phyloP scores from a whole-genome alignment of 257 asterid genomes.

The Lithospermum erythrorhizon region DNA sequence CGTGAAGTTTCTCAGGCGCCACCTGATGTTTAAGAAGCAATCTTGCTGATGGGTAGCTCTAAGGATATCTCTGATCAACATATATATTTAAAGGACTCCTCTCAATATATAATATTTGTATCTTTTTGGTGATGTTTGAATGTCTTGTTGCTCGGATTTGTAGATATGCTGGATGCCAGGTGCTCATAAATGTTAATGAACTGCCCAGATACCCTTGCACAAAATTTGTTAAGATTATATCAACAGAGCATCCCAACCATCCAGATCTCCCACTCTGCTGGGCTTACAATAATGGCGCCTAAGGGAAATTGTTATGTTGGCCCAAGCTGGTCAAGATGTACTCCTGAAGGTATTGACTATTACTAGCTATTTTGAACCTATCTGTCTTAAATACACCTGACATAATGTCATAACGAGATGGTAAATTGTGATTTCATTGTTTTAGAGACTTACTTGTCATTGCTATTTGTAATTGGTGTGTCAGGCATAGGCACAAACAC shows the following conservation, averaged over 20 bases:
- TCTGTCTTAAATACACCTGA: no score
- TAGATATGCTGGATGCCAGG: constrained; percentile 45
- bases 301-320: constrained; percentile 88
- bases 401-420: no score
- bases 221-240: constrained; percentile 81
- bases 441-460: no score
- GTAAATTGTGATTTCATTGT: no score
- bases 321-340: constrained; percentile 77
- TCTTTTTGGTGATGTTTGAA: no score
- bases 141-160: no score
- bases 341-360: constrained; percentile 61
- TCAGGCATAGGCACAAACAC: no score
- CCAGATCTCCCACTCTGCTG: constrained; percentile 85
- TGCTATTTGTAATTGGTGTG: no score
- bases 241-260: constrained; percentile 89
- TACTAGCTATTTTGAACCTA: not conserved
- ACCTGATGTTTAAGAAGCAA: constrained; percentile 83
- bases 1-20: constrained; percentile 98
- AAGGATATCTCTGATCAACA: no score
- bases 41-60: constrained; percentile 53
- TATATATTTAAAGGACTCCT: no score
- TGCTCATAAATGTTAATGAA: constrained; percentile 81
- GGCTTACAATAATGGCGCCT: constrained; percentile 76
- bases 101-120: no score
- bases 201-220: constrained; percentile 75